Evolutionary conservation across 139 green algal species (phyloP), one percentile per base, ranked within the genome.

Genomic region (Chlamydomonas schloesseri): DNA sequence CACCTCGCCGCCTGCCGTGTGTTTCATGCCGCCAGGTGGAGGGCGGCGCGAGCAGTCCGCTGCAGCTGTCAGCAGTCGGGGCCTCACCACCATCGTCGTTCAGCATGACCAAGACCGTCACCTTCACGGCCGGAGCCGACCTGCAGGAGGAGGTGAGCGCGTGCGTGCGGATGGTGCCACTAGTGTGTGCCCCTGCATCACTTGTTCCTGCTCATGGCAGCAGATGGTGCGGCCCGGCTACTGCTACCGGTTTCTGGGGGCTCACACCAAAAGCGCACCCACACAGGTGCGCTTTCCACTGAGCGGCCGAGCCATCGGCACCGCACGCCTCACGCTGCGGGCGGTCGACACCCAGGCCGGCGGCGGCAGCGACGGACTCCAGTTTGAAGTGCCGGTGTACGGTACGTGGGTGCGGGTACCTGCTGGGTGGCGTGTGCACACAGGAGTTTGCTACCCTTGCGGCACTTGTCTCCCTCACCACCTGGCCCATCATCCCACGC

Each of bases 231-330:
- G n/a, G n/a, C n/a, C n/a, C n/a, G n/a, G n/a, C n/a, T n/a, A n/a
- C n/a, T n/a, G n/a, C n/a, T n/a, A n/a, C n/a, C n/a, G n/a, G n/a
- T n/a, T n/a, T n/a, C n/a, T n/a, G n/a, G n/a, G n/a, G n/a, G n/a
- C n/a, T n/a, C n/a, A n/a, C n/a, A n/a, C n/a, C n/a, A n/a, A n/a
- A n/a, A n/a, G n/a, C 55, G 17, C 23, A 2, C 28, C 1, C 10
- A 21, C 31, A 21, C 64, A 93, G 88, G 91, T 88, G 20, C 83
- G 88, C 13, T 94, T 94, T 36, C 62, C 33, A 55, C 90, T 94
- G 64, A 53, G 15, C 0, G 88, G 87, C 0, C 28, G 34, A 6
- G 65, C 55, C 1, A 36, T 94, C 0, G 91, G 91, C 58, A 84
- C 9, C 24, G 47, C 79, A 2, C 42, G 2, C 10, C 29, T 91